A percentile compares a stretch with the other conserved stretches of the same genome.
Evolutionary conservation across 2,329 filamentous ascomycete genomes (phyloP).

Genomic region (Drechslerella dactyloides): DNA sequence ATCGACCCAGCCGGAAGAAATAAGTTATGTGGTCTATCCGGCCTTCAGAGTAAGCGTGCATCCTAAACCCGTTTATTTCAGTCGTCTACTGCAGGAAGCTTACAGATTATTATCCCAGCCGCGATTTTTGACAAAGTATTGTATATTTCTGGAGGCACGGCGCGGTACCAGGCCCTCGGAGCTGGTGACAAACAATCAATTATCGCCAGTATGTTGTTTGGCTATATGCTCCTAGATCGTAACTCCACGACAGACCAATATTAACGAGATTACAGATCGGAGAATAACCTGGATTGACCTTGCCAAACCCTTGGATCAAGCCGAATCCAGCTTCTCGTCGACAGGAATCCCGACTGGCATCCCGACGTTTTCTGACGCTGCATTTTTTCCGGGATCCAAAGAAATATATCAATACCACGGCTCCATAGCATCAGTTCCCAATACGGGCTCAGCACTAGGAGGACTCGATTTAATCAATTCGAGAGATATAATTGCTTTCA

Average conservation of each 20-base stretch:
- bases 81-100: neutral
- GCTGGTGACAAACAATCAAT: neutral
- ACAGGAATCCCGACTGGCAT: neutral
- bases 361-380: neutral
- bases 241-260: neutral
- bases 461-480: neutral
- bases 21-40: neutral
- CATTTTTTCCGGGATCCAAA: neutral
- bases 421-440: neutral
- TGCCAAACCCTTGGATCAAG: neutral
- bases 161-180: neutral
- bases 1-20: neutral
- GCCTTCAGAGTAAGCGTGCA: neutral
- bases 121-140: neutral
- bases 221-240: neutral
- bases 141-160: constrained; percentile 9
- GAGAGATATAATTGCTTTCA: constrained; percentile 9
- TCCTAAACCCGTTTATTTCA: neutral
- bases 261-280: neutral
- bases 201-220: constrained; percentile 1
- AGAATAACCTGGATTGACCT: constrained; percentile 12
- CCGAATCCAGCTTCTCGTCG: neutral
- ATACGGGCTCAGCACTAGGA: neutral
- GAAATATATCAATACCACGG: constrained; percentile 8
- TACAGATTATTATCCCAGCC: neutral